Evolutionary conservation across 352 stramenopile genomes (phyloP), one percentile per base, ranked within the genome.

Genomic region (Phytophthora rubi): DNA sequence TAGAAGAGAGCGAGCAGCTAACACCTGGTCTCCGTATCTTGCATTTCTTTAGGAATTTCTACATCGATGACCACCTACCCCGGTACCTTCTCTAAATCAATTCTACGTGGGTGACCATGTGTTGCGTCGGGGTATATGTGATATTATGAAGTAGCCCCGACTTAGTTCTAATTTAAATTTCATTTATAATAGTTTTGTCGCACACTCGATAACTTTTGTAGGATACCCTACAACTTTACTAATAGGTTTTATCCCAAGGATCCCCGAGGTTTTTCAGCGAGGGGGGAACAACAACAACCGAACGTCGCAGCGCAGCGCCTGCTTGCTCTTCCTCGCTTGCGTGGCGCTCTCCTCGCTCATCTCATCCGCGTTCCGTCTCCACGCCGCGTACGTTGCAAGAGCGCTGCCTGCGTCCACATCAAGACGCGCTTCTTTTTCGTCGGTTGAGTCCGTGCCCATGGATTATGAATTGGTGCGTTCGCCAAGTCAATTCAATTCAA

Each of bases 381-480:
- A 7, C 4, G 39, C 23, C 23, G 44, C 55, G 37, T 35, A 44
- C 35, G 35, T 30, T 30, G 26, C 26, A 5, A 30, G 26, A 30
- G 26, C 35, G 35, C 35, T 15, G 13, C 35, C 35, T 44, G 35
- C 35, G 12, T 44, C 35, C 6, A 30, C 26, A 30, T 15, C 35
- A 44, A 44, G 35, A 8, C 35, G 35, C 35, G 35, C 12, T 16
- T n/a, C 35, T n/a, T 44, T 7, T 13, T 42, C 12, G 26, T 30
- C 26, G 35, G 35, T 5, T 13, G 35, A 8, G 8, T n/a, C 21
- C 10, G 23, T 18, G 60, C 23, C 37, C 33, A 88, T 85, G 77
- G 73, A 88, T 39, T 86, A 80, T 74, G 78, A 84, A 71, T 61
- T 85, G 73, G 77, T 88, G 60, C 61, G 68, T 59, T 6, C 5